Conservation (phyloP, 345 rosid genomes). For the Sapria himalayana region DNA sequence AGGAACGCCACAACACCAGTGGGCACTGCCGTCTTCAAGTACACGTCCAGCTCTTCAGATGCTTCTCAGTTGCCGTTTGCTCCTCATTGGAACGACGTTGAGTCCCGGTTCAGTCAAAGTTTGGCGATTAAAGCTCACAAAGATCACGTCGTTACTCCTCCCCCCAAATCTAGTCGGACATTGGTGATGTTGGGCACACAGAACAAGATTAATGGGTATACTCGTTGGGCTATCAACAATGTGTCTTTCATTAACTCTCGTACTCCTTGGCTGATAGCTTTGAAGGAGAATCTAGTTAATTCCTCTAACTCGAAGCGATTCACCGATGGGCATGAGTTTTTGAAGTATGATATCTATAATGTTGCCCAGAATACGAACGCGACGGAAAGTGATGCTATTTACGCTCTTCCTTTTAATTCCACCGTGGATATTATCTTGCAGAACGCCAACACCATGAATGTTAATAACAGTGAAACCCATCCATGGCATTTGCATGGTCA, state of each 20-base stretch:
- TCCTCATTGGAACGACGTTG: constrained; percentile 26
- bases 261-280: constrained; percentile 39
- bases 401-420: constrained; percentile 25
- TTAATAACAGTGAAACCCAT: constrained; percentile 41
- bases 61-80: constrained; percentile 20
- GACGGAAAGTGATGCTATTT: constrained; percentile 19
- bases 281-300: constrained; percentile 20
- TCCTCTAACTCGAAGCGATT: constrained; percentile 26
- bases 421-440: constrained; percentile 50
- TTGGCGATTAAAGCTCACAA: constrained; percentile 27
- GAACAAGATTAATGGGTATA: constrained; percentile 16
- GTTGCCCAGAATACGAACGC: constrained; percentile 13
- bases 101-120: constrained; percentile 26
- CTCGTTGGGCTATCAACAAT: constrained; percentile 43
- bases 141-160: constrained; percentile 22
- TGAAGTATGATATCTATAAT: constrained; percentile 8
- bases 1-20: constrained; percentile 25
- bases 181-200: constrained; percentile 46
- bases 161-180: constrained; percentile 21
- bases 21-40: constrained; percentile 26
- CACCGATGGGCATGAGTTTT: constrained; percentile 16
- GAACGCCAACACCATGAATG: constrained; percentile 31
- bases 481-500: constrained; percentile 81
- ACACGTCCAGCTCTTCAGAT: constrained; percentile 36
- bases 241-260: constrained; percentile 33